Evolutionary conservation across 768 basidiomycete species (phyloP), one percentile per base, ranked within the genome.

Genomic region (Rubroboletus satanas): DNA sequence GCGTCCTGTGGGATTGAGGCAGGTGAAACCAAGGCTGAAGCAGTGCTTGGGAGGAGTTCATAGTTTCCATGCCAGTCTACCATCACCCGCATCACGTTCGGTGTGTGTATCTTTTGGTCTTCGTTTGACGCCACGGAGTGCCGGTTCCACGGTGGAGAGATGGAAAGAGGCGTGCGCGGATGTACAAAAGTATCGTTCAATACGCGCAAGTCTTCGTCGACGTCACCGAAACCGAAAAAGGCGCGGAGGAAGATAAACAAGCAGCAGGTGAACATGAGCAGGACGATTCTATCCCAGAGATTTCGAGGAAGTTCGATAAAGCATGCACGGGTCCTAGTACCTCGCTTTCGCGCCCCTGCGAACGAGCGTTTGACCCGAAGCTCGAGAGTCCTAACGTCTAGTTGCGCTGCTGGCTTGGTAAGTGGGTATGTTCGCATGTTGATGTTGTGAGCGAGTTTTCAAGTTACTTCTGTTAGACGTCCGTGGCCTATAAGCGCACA

Each of bases 191-290:
- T 31, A 29, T 49, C 18, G 17, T 51, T 53, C 33, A 8, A 41
- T 12, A 35, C 21, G 43, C 28, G 49, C 23, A 26, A n/a, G 33
- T 38, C 51, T 21, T 57, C 33, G 48, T 54, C 47, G 21, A 41
- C 32, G 29, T n/a, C 10, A 7, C 58, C 58, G 18, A 70, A 56
- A 41, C 70, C 68, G 26, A 66, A 33, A 32, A 69, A 36, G 50
- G 70, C 66, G 23, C 45, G 63, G 46, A 70, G 39, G 56, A 69
- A 71, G 49, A 29, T 35, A 33, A 70, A 49, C 37, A 66, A 42
- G 42, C 59, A 65, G 36, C 56, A 70, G 41, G 21, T 49, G 58
- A 69, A 71, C 55, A 62, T 37, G 52, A 60, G 14, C 29, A 68
- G 37, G 51, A 70, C 41, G 52, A 62, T 37, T 36, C 54, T 59